Base-by-base conservation (phyloP, 2,329 filamentous ascomycete species). In the Ascocoryne sarcoides region DNA sequence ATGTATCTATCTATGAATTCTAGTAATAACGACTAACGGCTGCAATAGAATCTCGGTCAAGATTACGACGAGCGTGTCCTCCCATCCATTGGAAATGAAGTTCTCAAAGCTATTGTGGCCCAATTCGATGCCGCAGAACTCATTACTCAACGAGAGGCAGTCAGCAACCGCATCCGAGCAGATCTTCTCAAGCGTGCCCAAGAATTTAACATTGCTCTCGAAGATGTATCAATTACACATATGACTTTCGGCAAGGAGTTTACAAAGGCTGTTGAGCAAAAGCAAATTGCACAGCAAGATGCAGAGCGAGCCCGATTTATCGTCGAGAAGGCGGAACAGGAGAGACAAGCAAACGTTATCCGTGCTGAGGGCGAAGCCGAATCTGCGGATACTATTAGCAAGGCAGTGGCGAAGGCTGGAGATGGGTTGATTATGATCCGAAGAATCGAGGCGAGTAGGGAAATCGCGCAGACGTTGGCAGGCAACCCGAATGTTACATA, bases 221-320 rank as follows among this genome's bases (percentile, higher is more conserved):
- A 98, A 68, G 92, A 98, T 61, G 92, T 98, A 45, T 94, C 87
- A 61, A 98, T 98, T 66, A 98, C 92, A 47, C 92, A 98, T 75
- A 98, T 98, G 92, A 98, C 92, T 39, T 98, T 98, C 63, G 92
- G 92, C 55, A 90, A 90, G 66, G 92, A 98, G 68, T 98, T 98
- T 74, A 98, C 92, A 46, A 85, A 86, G 66, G 92, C 92, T 51
- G 92, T 98, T 58, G 92, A 98, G 71, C 92, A 98, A 78, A 98
- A 98, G 80, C 92, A 98, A 74, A 98, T 98, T 64, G 92, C 92
- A 41, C 92, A 98, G 70, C 92, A 98, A 68, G 92, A 98, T 62
- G 92, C 92, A 49, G 92, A 98, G 75, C 79, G 92, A 51, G 92
- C 92, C 36, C 79, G 92, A 52, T 98, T 98, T 72, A 93, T 98